Conservation (phyloP, 1,284 basidiomycete genomes). For the Pholiota adiposa region DNA sequence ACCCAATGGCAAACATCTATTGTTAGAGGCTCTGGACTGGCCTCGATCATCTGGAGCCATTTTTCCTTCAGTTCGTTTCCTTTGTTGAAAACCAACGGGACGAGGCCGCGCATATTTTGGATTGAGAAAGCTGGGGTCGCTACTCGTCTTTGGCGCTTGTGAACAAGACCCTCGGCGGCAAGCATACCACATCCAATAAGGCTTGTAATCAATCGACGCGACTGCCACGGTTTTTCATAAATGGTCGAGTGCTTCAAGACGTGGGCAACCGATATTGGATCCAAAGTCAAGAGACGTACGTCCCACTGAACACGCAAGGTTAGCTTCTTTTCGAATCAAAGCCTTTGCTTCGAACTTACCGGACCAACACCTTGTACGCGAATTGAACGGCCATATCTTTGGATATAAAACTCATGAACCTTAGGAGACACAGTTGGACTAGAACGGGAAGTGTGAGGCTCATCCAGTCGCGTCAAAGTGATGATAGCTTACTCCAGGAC, state of each 20-base stretch:
- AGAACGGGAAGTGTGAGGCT: background rate
- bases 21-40: conserved; percentile 27
- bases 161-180: conserved; percentile 72
- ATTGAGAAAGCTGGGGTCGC: conserved; percentile 78
- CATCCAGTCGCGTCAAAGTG: background rate
- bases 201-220: conserved; percentile 69
- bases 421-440: conserved; percentile 61
- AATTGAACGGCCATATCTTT: conserved; percentile 60
- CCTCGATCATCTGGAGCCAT: conserved; percentile 53
- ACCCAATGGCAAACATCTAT: conserved; percentile 78
- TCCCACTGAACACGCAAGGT: conserved; percentile 61
- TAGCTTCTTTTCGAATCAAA: conserved; percentile 4
- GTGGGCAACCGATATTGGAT: conserved; percentile 71
- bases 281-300: conserved; percentile 73
- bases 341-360: conserved; percentile 43
- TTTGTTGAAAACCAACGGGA: conserved; percentile 73
- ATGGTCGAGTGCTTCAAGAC: conserved; percentile 68
- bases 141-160: conserved; percentile 77
- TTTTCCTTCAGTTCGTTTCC: conserved; percentile 63
- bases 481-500: conserved; percentile 55
- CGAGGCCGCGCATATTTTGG: conserved; percentile 70
- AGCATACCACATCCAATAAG: conserved; percentile 81
- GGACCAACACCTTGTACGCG: conserved; percentile 67
- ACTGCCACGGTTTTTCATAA: conserved; percentile 84
- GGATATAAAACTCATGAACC: conserved; percentile 55